Percentiles rank a stretch among this genome's conserved stretches.
Conservation (phyloP, 169 alveolate genomes). For the Plasmodium coatneyi region DNA sequence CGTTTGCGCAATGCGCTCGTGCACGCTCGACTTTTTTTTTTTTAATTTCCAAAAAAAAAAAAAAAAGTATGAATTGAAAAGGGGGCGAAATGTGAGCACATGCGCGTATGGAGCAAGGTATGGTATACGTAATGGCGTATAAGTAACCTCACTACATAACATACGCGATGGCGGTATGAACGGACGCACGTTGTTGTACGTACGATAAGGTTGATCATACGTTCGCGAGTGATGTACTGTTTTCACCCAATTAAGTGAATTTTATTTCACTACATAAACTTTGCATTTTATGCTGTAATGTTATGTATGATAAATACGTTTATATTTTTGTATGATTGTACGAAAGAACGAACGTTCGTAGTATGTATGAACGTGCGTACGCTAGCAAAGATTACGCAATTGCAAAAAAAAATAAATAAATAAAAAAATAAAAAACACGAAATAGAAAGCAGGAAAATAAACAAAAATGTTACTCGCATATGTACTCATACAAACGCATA, state of each 20-base stretch:
- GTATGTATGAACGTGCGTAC: not conserved
- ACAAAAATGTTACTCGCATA: conserved; percentile 1
- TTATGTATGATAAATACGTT: conserved; percentile 17
- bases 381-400: not conserved
- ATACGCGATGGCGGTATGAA: not conserved
- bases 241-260: not conserved
- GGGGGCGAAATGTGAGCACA: not conserved
- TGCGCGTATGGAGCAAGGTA: not conserved
- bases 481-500: not conserved
- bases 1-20: not conserved
- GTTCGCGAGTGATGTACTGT: not conserved
- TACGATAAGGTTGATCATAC: not conserved
- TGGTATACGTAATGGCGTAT: not conserved
- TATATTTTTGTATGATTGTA: not conserved
- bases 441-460: conserved; percentile 2
- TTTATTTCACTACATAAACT: not conserved
- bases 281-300: not conserved
- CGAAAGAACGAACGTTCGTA: not conserved
- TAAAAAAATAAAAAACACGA: not conserved
- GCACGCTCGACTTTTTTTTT: not conserved
- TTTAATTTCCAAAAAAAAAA: not conserved
- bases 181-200: conserved; percentile 9
- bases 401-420: not conserved
- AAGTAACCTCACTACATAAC: not conserved
- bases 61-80: not conserved